phyloP scores from a whole-genome alignment of 768 basidiomycete species.

The Calocybe indica region DNA sequence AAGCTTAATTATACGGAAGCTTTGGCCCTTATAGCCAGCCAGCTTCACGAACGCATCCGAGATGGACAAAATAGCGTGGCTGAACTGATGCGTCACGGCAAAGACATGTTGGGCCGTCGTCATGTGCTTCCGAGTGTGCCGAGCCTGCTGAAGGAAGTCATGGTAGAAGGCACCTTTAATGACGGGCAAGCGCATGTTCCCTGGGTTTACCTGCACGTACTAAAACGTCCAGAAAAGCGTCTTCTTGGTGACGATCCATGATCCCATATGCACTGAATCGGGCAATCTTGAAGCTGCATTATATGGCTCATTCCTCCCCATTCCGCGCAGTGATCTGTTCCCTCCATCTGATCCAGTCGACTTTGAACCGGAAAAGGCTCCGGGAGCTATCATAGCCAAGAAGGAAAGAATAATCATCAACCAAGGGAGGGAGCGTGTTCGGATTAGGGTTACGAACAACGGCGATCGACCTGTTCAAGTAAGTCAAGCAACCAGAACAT shows the following conservation, averaged over 20 bases:
- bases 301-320: constrained; percentile 91
- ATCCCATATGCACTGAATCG: constrained; percentile 82
- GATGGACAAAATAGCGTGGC: constrained; percentile 86
- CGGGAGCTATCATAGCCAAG: constrained; percentile 72
- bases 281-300: constrained; percentile 80
- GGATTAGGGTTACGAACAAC: constrained; percentile 77
- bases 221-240: constrained; percentile 38
- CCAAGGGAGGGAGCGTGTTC: constrained; percentile 59
- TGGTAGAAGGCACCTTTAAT: constrained; percentile 88
- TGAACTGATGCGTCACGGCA: constrained; percentile 92
- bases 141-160: constrained; percentile 74
- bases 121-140: constrained; percentile 87
- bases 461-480: constrained; percentile 95
- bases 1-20: constrained; percentile 86
- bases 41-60: constrained; percentile 89
- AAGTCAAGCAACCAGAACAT: constrained; percentile 10
- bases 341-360: constrained; percentile 42
- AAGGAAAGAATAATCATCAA: constrained; percentile 72
- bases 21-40: constrained; percentile 83
- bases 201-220: neutral
- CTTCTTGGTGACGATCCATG: constrained; percentile 96
- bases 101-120: constrained; percentile 76
- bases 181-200: constrained; percentile 56
- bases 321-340: constrained; percentile 64
- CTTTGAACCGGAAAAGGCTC: constrained; percentile 48